Base-by-base conservation (phyloP, 108 stramenopile species). In the Discostella pseudostelligera region DNA sequence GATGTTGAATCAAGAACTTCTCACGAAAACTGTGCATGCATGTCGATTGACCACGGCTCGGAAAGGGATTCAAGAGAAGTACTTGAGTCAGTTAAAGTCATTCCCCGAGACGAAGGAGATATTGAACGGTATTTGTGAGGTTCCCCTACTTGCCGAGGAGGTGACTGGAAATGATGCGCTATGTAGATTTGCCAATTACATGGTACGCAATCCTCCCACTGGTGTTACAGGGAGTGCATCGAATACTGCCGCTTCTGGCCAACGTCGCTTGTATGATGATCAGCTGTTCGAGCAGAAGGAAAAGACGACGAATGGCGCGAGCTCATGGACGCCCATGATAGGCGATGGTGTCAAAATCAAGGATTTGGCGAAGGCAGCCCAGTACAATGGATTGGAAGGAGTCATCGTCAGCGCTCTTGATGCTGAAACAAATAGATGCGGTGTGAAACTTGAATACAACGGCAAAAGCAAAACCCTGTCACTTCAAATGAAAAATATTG, bases 101-200 rank as follows among this genome's bases (percentile, higher is more conserved):
- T 76, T 62, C 47, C 62, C 60, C 4, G 74, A 76, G 36, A 65
- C 62, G 24, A 22, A 51, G 55, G 75, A 76, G 4, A 59, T 69
- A 14, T 58, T 65, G 40, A 69, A 65, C 17, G 68, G 75, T 19
- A 76, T 76, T 44, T 76, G 74, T 45, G 74, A 69, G 68, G 60
- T 76, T 4, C 74, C 68, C 2, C 29, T 76, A n/a, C 74, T 76
- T 43, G 69, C 74, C 12, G 74, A 76, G 62, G 74, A 76, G 42
- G 69, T 76, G 9, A 70, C 74, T 12, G 74, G 74, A 8, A 76
- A 47, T 36, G 74, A 76, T 25, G 67, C 74, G 29, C 62, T 76
- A 1, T 14, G 24, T 19, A 62, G 62, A 54, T 76, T 76, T 65
- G 74, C 46, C 20, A 22, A 42, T 28, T 56, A 39, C 21, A 76